Percentiles rank a stretch among this genome's conserved stretches.
These are phyloP conservation scores for Rubroshorea leprosula DNA, from an alignment of 345 rosid genomes.

Conservation along the genomic window DNA sequence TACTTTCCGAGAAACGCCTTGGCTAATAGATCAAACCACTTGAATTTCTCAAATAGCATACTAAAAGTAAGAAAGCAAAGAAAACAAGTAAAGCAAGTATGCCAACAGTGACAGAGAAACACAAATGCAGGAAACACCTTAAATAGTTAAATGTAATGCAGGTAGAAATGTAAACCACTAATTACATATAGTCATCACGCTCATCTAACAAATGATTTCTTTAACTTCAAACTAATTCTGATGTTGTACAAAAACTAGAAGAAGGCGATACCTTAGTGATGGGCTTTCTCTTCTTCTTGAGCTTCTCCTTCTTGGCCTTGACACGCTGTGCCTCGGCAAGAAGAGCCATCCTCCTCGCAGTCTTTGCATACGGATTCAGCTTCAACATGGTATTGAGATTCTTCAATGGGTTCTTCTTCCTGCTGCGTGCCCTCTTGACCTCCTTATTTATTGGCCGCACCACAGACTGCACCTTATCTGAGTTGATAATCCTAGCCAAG, in stretches of 20 bases:
- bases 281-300: slow-evolving; percentile 73
- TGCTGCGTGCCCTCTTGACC: slow-evolving; percentile 56
- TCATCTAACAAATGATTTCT: background rate
- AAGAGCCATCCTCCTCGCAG: slow-evolving; percentile 89
- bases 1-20: background rate
- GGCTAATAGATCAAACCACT: background rate
- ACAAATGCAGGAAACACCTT: no score
- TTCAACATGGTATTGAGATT: slow-evolving; percentile 73
- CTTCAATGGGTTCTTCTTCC: slow-evolving; percentile 96
- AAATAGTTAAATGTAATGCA: no score
- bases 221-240: background rate
- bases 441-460: slow-evolving; percentile 75
- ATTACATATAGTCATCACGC: background rate
- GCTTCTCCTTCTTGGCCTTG: slow-evolving; percentile 96
- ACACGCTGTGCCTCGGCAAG: slow-evolving; percentile 91
- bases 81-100: no score
- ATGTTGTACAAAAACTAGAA: background rate
- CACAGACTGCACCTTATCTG: slow-evolving; percentile 91
- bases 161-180: background rate
- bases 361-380: slow-evolving; percentile 92
- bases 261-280: slow-evolving; percentile 54
- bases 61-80: background rate
- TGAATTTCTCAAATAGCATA: background rate
- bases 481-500: slow-evolving; percentile 81
- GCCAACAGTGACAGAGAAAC: no score